Evolutionary conservation across 139 green algal species (phyloP), one percentile per base, ranked within the genome.

Genomic region (Auxenochlorella pyrenoidosa): DNA sequence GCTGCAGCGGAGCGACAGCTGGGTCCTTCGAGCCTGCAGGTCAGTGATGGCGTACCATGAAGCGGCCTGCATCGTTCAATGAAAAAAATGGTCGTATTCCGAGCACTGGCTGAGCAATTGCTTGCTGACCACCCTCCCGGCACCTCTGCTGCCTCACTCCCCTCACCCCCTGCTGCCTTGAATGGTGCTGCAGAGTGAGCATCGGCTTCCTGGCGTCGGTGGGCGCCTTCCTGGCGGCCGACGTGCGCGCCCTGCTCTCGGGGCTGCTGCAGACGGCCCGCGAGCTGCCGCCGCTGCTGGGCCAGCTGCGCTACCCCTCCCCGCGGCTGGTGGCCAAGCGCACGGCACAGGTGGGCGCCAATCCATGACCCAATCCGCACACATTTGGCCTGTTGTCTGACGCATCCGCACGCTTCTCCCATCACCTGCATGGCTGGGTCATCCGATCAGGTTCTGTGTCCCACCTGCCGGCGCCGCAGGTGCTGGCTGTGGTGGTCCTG

Each of bases 241-340:
- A 47, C 12, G 13, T 41, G 70, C 36, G 34, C 70, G 32, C 34
- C 10, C 36, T 47, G 5, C 22, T 38, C 19, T 40, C 19, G 3
- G 34, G 34, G 30, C 30, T 63, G 26, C 30, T 32, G 21, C 1
- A 16, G 12, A 78, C 18, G 19, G 21, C 41, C 10, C 22, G 3
- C 26, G 75, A 81, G 43, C 43, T 84, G 54, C 58, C 38, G 22
- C 34, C 40, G 3, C 58, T 84, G 79, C 51, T 84, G 51, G 51
- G 51, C 6, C 58, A 73, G 58, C 58, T 84, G 79, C 79, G 72
- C 54, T 84, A 84, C 58, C 79, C 79, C 6, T 32, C 16, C 24
- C 58, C 79, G 30, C 32, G 79, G 58, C 36, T 73, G 8, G 40
- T 84, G 8, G 36, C 54, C 2, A 36, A 38, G 21, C 40, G 36